Percentiles rank a stretch among this genome's conserved stretches.
Evolutionary conservation across 2,329 filamentous ascomycete genomes (phyloP).

Genomic region (Aureobasidium lini): DNA sequence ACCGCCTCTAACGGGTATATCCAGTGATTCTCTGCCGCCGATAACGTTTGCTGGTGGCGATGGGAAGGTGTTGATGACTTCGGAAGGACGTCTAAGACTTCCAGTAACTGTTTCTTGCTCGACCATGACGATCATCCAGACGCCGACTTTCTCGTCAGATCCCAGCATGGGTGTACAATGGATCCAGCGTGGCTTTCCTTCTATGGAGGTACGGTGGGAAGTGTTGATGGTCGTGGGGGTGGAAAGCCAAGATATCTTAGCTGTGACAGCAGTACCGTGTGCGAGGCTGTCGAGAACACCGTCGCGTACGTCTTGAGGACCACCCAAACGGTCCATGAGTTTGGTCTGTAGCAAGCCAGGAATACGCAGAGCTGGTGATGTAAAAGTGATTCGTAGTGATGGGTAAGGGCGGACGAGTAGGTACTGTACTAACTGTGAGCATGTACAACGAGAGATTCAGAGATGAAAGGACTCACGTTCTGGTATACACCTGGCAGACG

Average conservation of each 20-base stretch:
- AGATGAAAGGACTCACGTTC: constrained; percentile 21
- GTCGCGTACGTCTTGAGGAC: constrained; percentile 30
- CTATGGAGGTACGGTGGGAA: constrained; percentile 13
- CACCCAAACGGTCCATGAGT: constrained; percentile 37
- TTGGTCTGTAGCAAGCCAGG: constrained; percentile 54
- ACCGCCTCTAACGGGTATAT: constrained; percentile 5
- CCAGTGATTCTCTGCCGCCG: background rate
- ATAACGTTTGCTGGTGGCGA: background rate
- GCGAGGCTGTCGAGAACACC: constrained; percentile 33
- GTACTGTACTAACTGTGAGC: constrained; percentile 35
- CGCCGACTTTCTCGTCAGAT: constrained; percentile 35
- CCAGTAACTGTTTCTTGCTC: constrained; percentile 31
- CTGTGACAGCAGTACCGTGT: constrained; percentile 34
- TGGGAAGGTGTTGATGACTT: constrained; percentile 6
- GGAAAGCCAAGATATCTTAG: constrained; percentile 36
- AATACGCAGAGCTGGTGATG: constrained; percentile 58
- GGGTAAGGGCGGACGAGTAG: constrained; percentile 60
- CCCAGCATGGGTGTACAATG: constrained; percentile 39
- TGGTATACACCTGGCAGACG: constrained; percentile 32
- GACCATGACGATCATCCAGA: constrained; percentile 42
- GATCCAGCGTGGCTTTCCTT: constrained; percentile 33
- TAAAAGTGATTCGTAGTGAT: constrained; percentile 60
- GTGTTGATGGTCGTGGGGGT: constrained; percentile 6
- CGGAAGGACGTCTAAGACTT: constrained; percentile 13
- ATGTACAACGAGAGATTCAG: too few relatives aligned